A percentile compares a stretch with the other conserved stretches of the same genome.
Evolutionary conservation across 2,329 filamentous ascomycete species (phyloP).

Genomic region (Arthroderma sp.): DNA sequence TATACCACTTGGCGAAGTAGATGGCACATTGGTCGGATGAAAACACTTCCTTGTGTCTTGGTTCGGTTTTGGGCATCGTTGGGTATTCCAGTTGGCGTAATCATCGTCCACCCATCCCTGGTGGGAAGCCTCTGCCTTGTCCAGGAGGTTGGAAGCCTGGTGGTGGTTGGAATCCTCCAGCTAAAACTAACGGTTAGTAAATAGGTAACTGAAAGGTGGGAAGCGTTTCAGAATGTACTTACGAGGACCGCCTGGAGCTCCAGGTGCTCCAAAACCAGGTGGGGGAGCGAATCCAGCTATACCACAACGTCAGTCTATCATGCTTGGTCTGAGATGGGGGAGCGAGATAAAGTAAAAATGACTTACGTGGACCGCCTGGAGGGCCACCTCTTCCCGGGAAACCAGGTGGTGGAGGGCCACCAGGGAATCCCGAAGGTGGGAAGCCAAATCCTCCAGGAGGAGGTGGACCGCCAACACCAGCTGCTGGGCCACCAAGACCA

Average conservation of each 20-base stretch:
- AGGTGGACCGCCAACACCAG: conserved; percentile 69
- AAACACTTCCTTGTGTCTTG: too few species aligned
- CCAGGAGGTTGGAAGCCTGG: conserved; percentile 61
- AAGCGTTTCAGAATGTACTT: conserved; percentile 19
- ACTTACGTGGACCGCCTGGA: conserved; percentile 36
- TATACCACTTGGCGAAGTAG: too few species aligned
- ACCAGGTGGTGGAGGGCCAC: conserved; percentile 36
- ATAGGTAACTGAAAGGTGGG: conserved; percentile 18
- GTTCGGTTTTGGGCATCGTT: too few species aligned
- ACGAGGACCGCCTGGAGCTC: conserved; percentile 29
- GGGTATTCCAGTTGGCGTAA: background rate
- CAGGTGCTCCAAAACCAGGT: conserved; percentile 34
- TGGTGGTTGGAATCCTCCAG: conserved; percentile 44
- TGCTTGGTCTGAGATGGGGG: background rate
- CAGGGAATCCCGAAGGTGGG: conserved; percentile 39
- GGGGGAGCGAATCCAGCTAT: conserved; percentile 36
- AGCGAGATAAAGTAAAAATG: conserved; percentile 16
- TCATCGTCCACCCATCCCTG: conserved; percentile 36
- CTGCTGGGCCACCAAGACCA: conserved; percentile 76
- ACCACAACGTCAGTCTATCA: background rate
- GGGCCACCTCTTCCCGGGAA: conserved; percentile 36
- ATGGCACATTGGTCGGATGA: too few species aligned
- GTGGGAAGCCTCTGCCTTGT: conserved; percentile 39
- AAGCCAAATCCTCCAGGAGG: conserved; percentile 44
- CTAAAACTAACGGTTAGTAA: conserved; percentile 34